Evolutionary conservation across 2,329 filamentous ascomycete species (phyloP).

Genomic region (Claviceps africana): DNA sequence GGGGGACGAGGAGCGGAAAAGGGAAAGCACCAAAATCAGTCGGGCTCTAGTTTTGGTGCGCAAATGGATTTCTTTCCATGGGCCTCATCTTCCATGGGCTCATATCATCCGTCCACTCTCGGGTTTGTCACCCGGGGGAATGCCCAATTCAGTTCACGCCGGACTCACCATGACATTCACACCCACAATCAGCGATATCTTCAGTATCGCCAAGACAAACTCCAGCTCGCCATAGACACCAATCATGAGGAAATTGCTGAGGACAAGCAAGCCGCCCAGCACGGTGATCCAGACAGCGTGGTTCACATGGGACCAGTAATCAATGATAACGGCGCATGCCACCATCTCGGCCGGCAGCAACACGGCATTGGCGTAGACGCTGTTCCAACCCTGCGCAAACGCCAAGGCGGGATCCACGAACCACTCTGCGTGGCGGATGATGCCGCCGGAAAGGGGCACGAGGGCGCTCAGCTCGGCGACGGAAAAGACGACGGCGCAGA

Average conservation of each 20-base stretch:
- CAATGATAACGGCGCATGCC: constrained; percentile 38
- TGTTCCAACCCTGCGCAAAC: constrained; percentile 41
- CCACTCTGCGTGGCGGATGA: constrained; percentile 46
- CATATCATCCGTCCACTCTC: not conserved
- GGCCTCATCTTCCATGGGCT: no score
- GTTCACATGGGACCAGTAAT: constrained; percentile 27
- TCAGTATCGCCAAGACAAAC: constrained; percentile 42
- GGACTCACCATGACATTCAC: constrained; percentile 45
- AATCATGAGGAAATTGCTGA: constrained; percentile 42
- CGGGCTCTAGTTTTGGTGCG: not conserved
- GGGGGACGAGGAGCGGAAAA: not conserved
- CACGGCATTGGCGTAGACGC: constrained; percentile 34
- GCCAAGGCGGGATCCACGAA: constrained; percentile 43
- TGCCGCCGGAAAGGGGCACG: constrained; percentile 48
- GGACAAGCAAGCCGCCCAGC: constrained; percentile 35
- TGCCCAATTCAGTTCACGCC: not conserved
- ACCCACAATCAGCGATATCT: constrained; percentile 42
- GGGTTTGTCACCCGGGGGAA: not conserved
- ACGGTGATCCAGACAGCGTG: constrained; percentile 42
- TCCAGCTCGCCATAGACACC: constrained; percentile 46
- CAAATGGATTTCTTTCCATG: no score
- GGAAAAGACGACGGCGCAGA: constrained; percentile 33
- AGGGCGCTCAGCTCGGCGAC: constrained; percentile 45
- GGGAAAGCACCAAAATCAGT: not conserved
- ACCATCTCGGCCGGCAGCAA: constrained; percentile 40